Base-by-base conservation (phyloP, 2,329 filamentous ascomycete species). In the Nemania abortiva region DNA sequence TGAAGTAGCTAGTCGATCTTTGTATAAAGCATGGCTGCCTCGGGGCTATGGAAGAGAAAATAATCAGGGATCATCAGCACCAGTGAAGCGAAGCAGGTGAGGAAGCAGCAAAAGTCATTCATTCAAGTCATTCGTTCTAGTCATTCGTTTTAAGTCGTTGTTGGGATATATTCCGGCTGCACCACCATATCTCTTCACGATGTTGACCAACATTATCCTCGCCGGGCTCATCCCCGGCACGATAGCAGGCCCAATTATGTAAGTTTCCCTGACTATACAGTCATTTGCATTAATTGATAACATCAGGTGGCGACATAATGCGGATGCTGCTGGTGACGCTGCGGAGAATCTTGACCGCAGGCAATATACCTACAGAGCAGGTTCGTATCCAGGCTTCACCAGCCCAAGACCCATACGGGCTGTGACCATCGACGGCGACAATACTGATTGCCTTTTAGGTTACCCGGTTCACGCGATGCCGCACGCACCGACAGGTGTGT, bases 171-270 rank as follows among this genome's bases (percentile, higher is more conserved):
- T 60, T 58, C 45, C 31, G 55, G 63, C 53, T 37, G 57, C 31
- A 64, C 49, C 34, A 55, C 52, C 50, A 18, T 42, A 31, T 24
- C 24, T 65, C n/a, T 29, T 68, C 59, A 78, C 67, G 60, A 78
- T 78, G 76, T 72, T 76, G 68, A 73, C 69, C 60, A 69, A 74
- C n/a, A 34, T 75, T 57, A 63, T 78, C 56, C 68, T 77, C 22
- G 76, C 69, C 59, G 75, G 76, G 31, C 73, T 78, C 18, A 60
- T 77, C 63, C 76, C 76, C 50, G 72, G 69, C 63, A 67, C 75
- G 53, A 66, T 77, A 71, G 76, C 76, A 22, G 76, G 72, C 58
- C 76, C 76, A 53, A 75, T 78, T 63, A 47, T 62, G 75, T 77
- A 73, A 74, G 74, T 42, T 42, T 56, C 42, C n/a, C 39, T 6